Evolutionary conservation across 768 basidiomycete genomes (phyloP).

Genomic region (Rickenella mellea): DNA sequence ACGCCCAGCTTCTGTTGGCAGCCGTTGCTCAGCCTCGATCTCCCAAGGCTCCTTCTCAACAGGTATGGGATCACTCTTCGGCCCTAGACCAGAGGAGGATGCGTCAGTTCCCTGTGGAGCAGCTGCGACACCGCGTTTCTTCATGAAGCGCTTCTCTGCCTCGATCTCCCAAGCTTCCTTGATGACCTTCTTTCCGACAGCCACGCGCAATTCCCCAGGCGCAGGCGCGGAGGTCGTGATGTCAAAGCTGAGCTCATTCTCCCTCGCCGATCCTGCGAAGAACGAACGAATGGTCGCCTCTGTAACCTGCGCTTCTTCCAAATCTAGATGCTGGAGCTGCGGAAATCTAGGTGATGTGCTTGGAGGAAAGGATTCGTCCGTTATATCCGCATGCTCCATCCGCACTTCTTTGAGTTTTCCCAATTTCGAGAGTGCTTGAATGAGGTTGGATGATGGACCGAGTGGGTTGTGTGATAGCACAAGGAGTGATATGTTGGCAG

Average conservation of each 20-base stretch:
- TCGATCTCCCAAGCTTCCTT: conserved; percentile 79
- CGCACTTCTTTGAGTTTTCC: conserved; percentile 46
- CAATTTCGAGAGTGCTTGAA: conserved; percentile 39
- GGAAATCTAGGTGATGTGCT: conserved; percentile 33
- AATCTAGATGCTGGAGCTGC: conserved; percentile 45
- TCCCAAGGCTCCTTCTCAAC: conserved; percentile 14
- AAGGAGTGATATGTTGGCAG: conserved; percentile 44
- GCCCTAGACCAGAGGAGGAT: background rate
- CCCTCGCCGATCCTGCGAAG: conserved; percentile 38
- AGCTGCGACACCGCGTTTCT: background rate
- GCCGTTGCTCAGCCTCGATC: conserved; percentile 20
- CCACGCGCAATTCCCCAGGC: conserved; percentile 41
- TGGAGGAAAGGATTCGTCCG: conserved; percentile 47
- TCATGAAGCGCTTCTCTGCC: conserved; percentile 33
- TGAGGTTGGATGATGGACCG: conserved; percentile 28
- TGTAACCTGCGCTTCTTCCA: conserved; percentile 56
- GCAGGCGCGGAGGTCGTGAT: conserved; percentile 43
- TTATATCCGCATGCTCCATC: conserved; percentile 47
- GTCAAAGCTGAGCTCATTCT: conserved; percentile 37
- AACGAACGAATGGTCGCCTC: conserved; percentile 33
- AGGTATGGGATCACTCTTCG: background rate
- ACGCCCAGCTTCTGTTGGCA: conserved; percentile 14
- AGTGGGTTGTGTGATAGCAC: conserved; percentile 65
- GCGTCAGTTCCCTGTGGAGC: background rate
- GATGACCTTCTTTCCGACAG: conserved; percentile 61